These are phyloP conservation scores for Neonectria magnoliae DNA, from an alignment of 2,329 filamentous ascomycete species.

Conservation along the genomic window DNA sequence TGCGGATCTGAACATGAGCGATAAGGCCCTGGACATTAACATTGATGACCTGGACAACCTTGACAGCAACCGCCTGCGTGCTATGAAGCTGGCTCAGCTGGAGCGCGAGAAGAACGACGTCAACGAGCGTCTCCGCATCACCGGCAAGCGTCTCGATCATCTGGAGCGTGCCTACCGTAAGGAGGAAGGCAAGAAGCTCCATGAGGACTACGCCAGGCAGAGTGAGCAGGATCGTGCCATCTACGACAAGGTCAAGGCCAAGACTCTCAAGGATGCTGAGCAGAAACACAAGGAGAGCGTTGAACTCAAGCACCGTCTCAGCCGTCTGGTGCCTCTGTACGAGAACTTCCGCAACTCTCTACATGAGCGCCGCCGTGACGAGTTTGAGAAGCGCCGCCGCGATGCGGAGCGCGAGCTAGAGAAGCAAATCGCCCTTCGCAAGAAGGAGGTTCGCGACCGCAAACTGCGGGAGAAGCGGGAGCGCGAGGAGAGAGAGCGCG, in stretches of 20 bases:
- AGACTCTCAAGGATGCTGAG: constrained; percentile 83
- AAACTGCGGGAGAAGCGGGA: constrained; percentile 85
- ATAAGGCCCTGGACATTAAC: constrained; percentile 80
- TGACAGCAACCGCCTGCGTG: constrained; percentile 89
- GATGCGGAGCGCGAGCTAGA: constrained; percentile 93
- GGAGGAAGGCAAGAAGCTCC: constrained; percentile 92
- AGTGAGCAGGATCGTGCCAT: constrained; percentile 79
- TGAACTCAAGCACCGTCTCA: constrained; percentile 91
- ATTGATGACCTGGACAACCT: constrained; percentile 84
- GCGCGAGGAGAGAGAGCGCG: constrained; percentile 83
- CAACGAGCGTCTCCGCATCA: constrained; percentile 88
- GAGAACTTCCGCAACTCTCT: constrained; percentile 85
- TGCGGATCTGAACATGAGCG: constrained; percentile 88
- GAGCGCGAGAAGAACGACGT: constrained; percentile 99
- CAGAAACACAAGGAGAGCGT: constrained; percentile 92
- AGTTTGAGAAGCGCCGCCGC: constrained; percentile 94
- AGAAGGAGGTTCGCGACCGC: constrained; percentile 88
- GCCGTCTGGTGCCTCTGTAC: constrained; percentile 84
- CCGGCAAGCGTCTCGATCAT: constrained; percentile 95
- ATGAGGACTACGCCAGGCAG: constrained; percentile 86
- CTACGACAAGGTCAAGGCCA: constrained; percentile 81
- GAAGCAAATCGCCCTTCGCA: constrained; percentile 86
- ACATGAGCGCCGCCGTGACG: constrained; percentile 87
- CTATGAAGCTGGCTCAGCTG: constrained; percentile 93
- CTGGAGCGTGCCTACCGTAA: constrained; percentile 96